Base-by-base conservation (phyloP, 805 yeast genomes). In the Yarrowia sp. region DNA sequence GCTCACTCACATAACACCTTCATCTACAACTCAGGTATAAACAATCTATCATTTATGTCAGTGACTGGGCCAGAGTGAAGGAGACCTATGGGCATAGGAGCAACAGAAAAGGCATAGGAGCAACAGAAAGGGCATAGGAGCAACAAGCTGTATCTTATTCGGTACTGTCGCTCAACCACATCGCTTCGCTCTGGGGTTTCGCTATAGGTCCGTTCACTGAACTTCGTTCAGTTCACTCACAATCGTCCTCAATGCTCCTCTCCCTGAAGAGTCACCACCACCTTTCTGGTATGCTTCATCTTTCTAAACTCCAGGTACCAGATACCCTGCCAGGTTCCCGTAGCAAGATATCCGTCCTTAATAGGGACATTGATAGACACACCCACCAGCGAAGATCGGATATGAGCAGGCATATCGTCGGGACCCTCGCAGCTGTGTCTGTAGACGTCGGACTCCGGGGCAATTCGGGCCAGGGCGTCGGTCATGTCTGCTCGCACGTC, bases 301-400 rank as follows among this genome's bases (percentile, higher is more conserved):
- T 81, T 80, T 72, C 96, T 82, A 77, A 91, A 90, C 75, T 90
- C 96, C 73, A 90, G 80, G 61, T 88, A 79, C 81, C 89, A 90
- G 49, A 91, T 83, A 0, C 95, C 96, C 75, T 90, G 96, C 96
- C 96, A 91, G 0, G 95, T 90, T 1, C 96, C 96, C 0, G 87
- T 81, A 0, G 87, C 88, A 67, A 90, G 78, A 40, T 80, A 75
- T 1, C 96, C 96, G 72, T 89, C 84, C 24, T 82, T 75, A 60
- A 90, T 89, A 1, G 96, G 96, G 50, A 90, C 85, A 3, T 85
- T 80, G 34, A 90, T 78, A 3, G 86, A 81, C 9, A 86, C 88
- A 19, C 96, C 95, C 10, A 88, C 82, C 58, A 85, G 64, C 1
- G 74, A 68, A 19, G 89, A 82, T 74, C 89, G 87, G 64, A 87